Evolutionary conservation across 805 yeast species (phyloP).

Genomic region (Zygotorulaspora florentina): DNA sequence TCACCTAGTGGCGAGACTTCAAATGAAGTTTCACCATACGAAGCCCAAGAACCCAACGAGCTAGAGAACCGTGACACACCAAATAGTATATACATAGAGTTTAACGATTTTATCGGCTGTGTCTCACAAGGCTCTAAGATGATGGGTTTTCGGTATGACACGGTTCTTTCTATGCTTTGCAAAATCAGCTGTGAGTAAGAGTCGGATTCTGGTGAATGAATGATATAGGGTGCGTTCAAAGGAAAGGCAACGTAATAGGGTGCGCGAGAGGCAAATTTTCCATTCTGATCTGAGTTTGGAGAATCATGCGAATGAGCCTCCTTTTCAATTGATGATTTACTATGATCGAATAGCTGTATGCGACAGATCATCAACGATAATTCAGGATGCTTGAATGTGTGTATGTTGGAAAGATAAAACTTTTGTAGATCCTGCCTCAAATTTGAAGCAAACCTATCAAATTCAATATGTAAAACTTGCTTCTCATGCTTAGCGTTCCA

Average conservation of each 20-base stretch:
- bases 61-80: slow-evolving; percentile 61
- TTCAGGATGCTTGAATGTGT: slow-evolving; percentile 60
- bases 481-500: slow-evolving; percentile 26
- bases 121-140: slow-evolving; percentile 37
- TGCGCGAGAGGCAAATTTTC: slow-evolving; percentile 47
- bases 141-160: slow-evolving; percentile 42
- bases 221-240: slow-evolving; percentile 57
- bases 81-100: slow-evolving; percentile 51
- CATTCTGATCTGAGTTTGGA: background rate
- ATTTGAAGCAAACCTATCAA: slow-evolving; percentile 47
- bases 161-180: slow-evolving; percentile 54
- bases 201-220: slow-evolving; percentile 50
- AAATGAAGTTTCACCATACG: slow-evolving; percentile 63
- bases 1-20: slow-evolving; percentile 62
- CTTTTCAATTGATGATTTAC: slow-evolving; percentile 16
- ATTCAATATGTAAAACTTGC: slow-evolving; percentile 40
- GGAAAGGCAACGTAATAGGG: slow-evolving; percentile 70
- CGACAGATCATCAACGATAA: slow-evolving; percentile 59
- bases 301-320: background rate
- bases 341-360: slow-evolving; percentile 62
- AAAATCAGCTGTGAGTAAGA: slow-evolving; percentile 50
- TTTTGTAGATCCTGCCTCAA: slow-evolving; percentile 46
- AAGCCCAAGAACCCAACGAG: slow-evolving; percentile 67
- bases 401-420: slow-evolving; percentile 59
- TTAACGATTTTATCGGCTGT: slow-evolving; percentile 44